Evolutionary conservation across 225 moss, liverwort and hornwort species (phyloP).

Genomic region (Sphagnum tenellum): DNA sequence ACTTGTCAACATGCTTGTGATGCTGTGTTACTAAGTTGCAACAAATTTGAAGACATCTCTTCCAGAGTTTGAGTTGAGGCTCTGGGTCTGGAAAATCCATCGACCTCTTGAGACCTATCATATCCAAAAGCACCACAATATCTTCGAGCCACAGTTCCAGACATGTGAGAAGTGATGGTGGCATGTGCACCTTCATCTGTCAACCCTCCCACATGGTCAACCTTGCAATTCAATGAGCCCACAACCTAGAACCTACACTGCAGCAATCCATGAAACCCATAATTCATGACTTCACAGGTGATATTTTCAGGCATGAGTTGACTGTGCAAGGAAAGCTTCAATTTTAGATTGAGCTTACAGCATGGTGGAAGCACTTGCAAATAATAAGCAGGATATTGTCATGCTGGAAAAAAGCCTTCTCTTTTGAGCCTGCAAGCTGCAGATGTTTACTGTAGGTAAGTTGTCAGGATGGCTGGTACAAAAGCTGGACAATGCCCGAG

Average conservation of each 20-base stretch:
- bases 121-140: slow-evolving; percentile 50
- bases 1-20: slow-evolving; percentile 60
- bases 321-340: too few relatives aligned
- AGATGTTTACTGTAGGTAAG: neutral
- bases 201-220: neutral
- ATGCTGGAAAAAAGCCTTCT: slow-evolving; percentile 59
- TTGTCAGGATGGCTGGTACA: too few relatives aligned
- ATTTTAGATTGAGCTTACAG: slow-evolving; percentile 39
- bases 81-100: slow-evolving; percentile 43
- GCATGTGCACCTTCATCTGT: slow-evolving; percentile 85
- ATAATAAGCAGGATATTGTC: slow-evolving; percentile 79
- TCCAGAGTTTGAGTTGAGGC: slow-evolving; percentile 63
- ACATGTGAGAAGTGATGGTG: slow-evolving; percentile 35
- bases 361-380: slow-evolving; percentile 80
- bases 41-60: slow-evolving; percentile 64
- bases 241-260: too few relatives aligned
- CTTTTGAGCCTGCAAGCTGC: slow-evolving; percentile 74
- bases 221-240: too few relatives aligned
- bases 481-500: too few relatives aligned
- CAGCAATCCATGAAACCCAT: too few relatives aligned
- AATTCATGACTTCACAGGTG: too few relatives aligned
- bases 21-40: slow-evolving; percentile 71
- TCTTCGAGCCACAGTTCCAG: slow-evolving; percentile 70
- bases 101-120: slow-evolving; percentile 45
- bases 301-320: too few relatives aligned